Evolutionary conservation across 2,329 filamentous ascomycete species (phyloP).

Genomic region (Exophiala sp.): DNA sequence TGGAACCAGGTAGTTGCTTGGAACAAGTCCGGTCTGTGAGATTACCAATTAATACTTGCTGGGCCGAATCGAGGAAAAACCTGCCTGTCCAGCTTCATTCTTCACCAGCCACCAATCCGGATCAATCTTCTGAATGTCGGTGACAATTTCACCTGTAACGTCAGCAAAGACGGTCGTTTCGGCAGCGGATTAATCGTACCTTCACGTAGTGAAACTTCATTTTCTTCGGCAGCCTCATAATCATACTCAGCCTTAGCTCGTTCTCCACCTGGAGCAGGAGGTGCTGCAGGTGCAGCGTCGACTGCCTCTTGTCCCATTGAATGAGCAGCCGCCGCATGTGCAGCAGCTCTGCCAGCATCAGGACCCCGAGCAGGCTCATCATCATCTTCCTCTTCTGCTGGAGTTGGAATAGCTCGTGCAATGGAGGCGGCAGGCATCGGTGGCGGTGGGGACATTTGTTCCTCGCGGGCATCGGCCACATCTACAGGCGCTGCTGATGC

Average conservation of each 20-base stretch:
- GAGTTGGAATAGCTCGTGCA: conserved; percentile 52
- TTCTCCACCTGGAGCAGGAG: conserved; percentile 53
- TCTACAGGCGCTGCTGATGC: conserved; percentile 46
- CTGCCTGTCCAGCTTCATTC: conserved; percentile 72
- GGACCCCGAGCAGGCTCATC: conserved; percentile 63
- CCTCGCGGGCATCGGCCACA: conserved; percentile 43
- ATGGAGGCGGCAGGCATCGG: conserved; percentile 62
- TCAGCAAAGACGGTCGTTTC: not conserved
- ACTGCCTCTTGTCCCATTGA: conserved; percentile 45
- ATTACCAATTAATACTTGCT: not conserved
- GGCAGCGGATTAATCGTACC: conserved; percentile 41
- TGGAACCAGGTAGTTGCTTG: conserved; percentile 93
- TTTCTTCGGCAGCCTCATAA: conserved; percentile 96
- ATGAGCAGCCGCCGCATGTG: conserved; percentile 52
- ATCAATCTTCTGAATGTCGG: conserved; percentile 94
- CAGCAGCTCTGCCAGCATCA: conserved; percentile 59
- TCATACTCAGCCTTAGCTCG: conserved; percentile 84
- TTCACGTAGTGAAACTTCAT: conserved; percentile 87
- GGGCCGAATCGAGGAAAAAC: conserved; percentile 24
- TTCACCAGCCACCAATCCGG: conserved; percentile 99
- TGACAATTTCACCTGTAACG: conserved; percentile 62
- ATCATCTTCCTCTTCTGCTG: conserved; percentile 63
- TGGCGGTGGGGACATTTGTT: conserved; percentile 39
- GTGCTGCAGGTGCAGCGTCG: conserved; percentile 41
- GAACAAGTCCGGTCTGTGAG: conserved; percentile 67